phyloP scores from a whole-genome alignment of 1,139 yeast species.

The Spencermartinsiella ligniputridi region DNA sequence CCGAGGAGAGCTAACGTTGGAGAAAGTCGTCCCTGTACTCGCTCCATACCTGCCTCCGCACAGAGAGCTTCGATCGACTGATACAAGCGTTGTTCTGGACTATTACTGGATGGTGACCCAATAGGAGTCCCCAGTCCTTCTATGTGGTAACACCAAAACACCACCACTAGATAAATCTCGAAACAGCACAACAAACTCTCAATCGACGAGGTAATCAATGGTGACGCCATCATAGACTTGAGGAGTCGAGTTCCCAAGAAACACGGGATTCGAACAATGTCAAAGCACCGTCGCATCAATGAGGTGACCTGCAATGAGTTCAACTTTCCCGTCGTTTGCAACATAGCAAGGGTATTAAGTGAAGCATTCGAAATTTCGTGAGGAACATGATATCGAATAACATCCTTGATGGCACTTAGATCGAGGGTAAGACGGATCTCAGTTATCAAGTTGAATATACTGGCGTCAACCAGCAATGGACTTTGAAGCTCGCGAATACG shows the following conservation, averaged over 20 bases:
- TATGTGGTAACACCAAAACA: slow-evolving; percentile 33
- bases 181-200: slow-evolving; percentile 26
- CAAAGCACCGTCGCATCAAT: slow-evolving; percentile 26
- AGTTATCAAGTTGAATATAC: slow-evolving; percentile 19
- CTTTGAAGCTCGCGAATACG: slow-evolving; percentile 21
- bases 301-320: slow-evolving; percentile 20
- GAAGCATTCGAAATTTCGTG: slow-evolving; percentile 26
- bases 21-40: slow-evolving; percentile 26
- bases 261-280: slow-evolving; percentile 22
- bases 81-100: slow-evolving; percentile 20
- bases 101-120: slow-evolving; percentile 1
- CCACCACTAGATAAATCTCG: slow-evolving; percentile 27
- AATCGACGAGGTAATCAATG: slow-evolving; percentile 20
- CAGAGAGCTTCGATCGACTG: slow-evolving; percentile 22
- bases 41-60: slow-evolving; percentile 23
- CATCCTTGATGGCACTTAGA: slow-evolving; percentile 20
- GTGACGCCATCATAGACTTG: slow-evolving; percentile 22
- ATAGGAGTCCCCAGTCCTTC: slow-evolving; percentile 13
- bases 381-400: slow-evolving; percentile 26
- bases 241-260: slow-evolving; percentile 22
- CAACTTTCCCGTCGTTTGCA: slow-evolving; percentile 18
- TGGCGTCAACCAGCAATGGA: slow-evolving; percentile 22
- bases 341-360: slow-evolving; percentile 16
- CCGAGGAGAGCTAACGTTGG: slow-evolving; percentile 27
- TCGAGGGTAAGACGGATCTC: slow-evolving; percentile 26